These are phyloP conservation scores for Phytophthora capsici DNA, from an alignment of 352 stramenopile genomes.

Conservation along the genomic window DNA sequence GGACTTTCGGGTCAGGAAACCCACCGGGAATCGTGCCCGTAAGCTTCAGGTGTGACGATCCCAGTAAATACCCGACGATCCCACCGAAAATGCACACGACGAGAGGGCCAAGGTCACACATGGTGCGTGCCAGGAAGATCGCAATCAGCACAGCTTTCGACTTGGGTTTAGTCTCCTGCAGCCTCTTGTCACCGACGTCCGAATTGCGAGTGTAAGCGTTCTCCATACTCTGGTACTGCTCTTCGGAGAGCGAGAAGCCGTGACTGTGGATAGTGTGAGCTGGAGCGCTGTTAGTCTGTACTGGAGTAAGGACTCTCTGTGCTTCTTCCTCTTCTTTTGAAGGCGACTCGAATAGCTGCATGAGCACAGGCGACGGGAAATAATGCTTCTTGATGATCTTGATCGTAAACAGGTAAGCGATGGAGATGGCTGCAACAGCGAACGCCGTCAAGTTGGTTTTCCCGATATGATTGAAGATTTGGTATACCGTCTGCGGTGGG, in stretches of 20 bases:
- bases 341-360: conserved; percentile 28
- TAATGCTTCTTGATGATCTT: conserved; percentile 39
- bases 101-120: conserved; percentile 37
- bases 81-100: conserved; percentile 74
- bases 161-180: background rate
- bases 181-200: conserved; percentile 5
- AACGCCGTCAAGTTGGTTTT: conserved; percentile 59
- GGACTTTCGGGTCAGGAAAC: conserved; percentile 48
- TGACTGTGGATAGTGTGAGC: background rate
- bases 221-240: background rate
- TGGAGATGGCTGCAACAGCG: conserved; percentile 41
- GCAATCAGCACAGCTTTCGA: background rate
- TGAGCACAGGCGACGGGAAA: conserved; percentile 30
- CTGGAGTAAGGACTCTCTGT: background rate
- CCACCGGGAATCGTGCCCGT: conserved; percentile 70
- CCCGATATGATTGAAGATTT: conserved; percentile 57
- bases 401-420: conserved; percentile 51
- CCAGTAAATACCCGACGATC: conserved; percentile 45
- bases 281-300: background rate
- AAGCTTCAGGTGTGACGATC: conserved; percentile 62
- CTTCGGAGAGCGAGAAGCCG: background rate
- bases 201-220: conserved; percentile 21
- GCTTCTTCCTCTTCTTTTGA: background rate
- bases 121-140: background rate
- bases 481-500: conserved; percentile 59